Evolutionary conservation across 108 stramenopile species (phyloP).

Genomic region (Nitzschia sp.): DNA sequence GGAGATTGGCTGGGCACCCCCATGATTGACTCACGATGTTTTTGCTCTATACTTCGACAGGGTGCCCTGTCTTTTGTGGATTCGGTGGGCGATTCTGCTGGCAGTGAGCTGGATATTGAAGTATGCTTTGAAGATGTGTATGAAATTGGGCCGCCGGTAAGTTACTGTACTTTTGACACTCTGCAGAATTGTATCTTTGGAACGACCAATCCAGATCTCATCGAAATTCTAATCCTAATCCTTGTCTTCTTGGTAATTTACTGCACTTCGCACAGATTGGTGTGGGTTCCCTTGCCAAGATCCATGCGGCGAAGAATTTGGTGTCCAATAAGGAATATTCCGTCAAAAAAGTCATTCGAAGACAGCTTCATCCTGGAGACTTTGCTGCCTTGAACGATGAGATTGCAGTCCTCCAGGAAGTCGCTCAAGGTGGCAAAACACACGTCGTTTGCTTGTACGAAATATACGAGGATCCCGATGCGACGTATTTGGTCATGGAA

Average conservation of each 20-base stretch:
- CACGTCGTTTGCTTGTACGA: conserved; percentile 63
- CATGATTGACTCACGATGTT: no score
- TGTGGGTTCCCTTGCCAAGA: conserved; percentile 53
- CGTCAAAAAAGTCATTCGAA: conserved; percentile 58
- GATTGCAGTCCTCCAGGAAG: conserved; percentile 41
- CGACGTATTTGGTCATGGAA: conserved; percentile 70
- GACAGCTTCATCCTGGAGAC: conserved; percentile 35
- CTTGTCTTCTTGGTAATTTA: no score
- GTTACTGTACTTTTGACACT: no score
- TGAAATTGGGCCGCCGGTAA: conserved; percentile 1
- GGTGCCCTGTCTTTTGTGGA: background rate
- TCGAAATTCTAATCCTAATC: no score
- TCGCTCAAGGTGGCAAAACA: conserved; percentile 39
- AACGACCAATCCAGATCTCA: no score
- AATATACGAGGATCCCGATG: conserved; percentile 61
- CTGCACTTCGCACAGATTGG: conserved; percentile 40
- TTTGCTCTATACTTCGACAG: background rate
- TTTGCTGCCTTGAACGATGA: conserved; percentile 61
- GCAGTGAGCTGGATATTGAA: conserved; percentile 8
- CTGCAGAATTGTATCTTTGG: no score
- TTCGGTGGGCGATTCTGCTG: background rate
- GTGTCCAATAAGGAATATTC: conserved; percentile 42
- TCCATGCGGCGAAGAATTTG: conserved; percentile 48
- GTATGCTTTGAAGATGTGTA: conserved; percentile 13
- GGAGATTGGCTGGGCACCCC: background rate